phyloP scores from a whole-genome alignment of 2,329 filamentous ascomycete genomes.

The Pyricularia sp. region DNA sequence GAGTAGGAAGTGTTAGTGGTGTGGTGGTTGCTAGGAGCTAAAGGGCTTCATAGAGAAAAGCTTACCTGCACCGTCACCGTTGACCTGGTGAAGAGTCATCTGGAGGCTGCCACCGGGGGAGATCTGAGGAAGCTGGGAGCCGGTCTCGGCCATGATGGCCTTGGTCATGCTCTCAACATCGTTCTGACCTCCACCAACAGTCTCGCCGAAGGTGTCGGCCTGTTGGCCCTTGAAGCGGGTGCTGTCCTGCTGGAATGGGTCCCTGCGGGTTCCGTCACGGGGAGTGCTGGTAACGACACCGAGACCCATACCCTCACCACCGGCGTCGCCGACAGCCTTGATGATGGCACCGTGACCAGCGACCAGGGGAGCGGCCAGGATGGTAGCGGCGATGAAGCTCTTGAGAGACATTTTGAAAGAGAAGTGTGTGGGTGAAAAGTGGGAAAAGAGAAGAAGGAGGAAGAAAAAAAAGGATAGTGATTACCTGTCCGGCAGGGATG shows the following conservation, averaged over 20 bases:
- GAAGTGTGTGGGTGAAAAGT: background rate
- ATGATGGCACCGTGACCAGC: slow-evolving; percentile 54
- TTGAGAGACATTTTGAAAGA: slow-evolving; percentile 21
- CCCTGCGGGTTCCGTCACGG: slow-evolving; percentile 49
- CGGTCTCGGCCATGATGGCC: slow-evolving; percentile 48
- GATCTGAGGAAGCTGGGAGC: slow-evolving; percentile 48
- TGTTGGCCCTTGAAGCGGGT: slow-evolving; percentile 50
- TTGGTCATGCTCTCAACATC: slow-evolving; percentile 45
- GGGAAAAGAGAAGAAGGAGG: slow-evolving; percentile 3
- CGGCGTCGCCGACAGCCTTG: slow-evolving; percentile 45
- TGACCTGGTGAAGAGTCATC: slow-evolving; percentile 61
- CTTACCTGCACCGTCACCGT: slow-evolving; percentile 43
- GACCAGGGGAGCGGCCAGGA: slow-evolving; percentile 46
- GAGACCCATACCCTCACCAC: slow-evolving; percentile 44
- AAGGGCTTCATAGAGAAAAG: background rate
- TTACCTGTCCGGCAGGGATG: background rate
- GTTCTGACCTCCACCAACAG: slow-evolving; percentile 46
- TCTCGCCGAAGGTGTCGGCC: slow-evolving; percentile 47
- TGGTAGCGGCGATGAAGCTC: slow-evolving; percentile 27
- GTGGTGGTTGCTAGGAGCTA: background rate
- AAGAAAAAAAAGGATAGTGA: background rate
- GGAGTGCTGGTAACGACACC: slow-evolving; percentile 45
- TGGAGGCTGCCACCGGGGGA: slow-evolving; percentile 43
- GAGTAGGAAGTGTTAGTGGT: background rate
- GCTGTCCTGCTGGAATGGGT: slow-evolving; percentile 55